phyloP scores from a whole-genome alignment of 495 filamentous ascomycete species.

The Letharia columbiana region DNA sequence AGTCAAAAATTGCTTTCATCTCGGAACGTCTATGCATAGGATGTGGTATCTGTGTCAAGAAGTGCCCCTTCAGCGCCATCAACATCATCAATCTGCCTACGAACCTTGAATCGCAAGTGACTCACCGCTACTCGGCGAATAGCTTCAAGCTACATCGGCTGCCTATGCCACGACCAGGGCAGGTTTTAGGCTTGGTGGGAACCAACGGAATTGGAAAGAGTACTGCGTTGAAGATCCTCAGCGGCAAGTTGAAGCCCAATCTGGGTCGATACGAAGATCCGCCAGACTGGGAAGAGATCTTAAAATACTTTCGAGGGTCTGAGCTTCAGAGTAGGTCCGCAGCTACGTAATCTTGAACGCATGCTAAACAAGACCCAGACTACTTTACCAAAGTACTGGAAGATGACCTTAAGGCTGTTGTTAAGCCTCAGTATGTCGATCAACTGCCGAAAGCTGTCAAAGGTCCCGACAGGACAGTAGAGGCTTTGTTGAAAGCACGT shows the following conservation, averaged over 20 bases:
- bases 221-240: constrained; percentile 94
- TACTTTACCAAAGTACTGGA: constrained; percentile 98
- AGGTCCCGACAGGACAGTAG: constrained; percentile 64
- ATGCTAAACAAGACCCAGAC: constrained; percentile 44
- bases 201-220: constrained; percentile 99
- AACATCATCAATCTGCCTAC: constrained; percentile 99
- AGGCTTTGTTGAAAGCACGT: constrained; percentile 63
- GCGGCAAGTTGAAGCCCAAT: constrained; percentile 97
- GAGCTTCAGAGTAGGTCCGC: constrained; percentile 77
- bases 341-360: background rate
- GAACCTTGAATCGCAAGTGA: constrained; percentile 94
- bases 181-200: constrained; percentile 93
- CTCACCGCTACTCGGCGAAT: constrained; percentile 96
- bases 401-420: constrained; percentile 90
- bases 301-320: constrained; percentile 95
- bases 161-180: constrained; percentile 88
- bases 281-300: constrained; percentile 97
- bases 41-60: constrained; percentile 98
- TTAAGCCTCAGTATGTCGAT: constrained; percentile 98
- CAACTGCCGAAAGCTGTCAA: constrained; percentile 91
- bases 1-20: constrained; percentile 96
- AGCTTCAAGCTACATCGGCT: constrained; percentile 98
- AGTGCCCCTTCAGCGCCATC: constrained; percentile 98
- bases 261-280: constrained; percentile 90
- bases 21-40: constrained; percentile 92